Percentiles rank a stretch among this genome's conserved stretches.
Conservation (phyloP, 1,284 basidiomycete genomes). For the Filobasidium uniguttulatum region DNA sequence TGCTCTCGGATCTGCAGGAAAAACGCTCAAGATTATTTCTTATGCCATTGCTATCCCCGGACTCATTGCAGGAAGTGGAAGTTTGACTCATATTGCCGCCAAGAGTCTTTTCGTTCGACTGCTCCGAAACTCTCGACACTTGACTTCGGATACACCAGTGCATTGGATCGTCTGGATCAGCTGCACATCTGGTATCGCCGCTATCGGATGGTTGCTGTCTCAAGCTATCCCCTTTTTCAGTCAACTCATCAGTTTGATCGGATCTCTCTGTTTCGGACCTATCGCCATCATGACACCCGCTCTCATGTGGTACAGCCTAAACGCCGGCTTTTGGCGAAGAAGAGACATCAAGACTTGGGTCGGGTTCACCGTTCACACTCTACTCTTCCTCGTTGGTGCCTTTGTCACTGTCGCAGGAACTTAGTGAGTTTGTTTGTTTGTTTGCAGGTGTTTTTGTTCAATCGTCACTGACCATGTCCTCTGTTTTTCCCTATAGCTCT, state of each 20-base stretch:
- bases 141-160: constrained; percentile 29
- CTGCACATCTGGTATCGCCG: constrained; percentile 40
- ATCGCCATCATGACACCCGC: constrained; percentile 1
- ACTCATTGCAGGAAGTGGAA: constrained; percentile 3
- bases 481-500: background rate
- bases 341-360: background rate
- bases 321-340: background rate
- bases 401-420: constrained; percentile 3
- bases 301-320: constrained; percentile 1
- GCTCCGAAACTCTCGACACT: constrained; percentile 7
- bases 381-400: background rate
- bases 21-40: constrained; percentile 31
- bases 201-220: constrained; percentile 46
- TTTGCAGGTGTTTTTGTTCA: no score
- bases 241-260: constrained; percentile 23
- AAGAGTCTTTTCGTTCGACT: constrained; percentile 26
- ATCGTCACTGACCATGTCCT: background rate
- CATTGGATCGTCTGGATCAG: constrained; percentile 49
- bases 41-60: constrained; percentile 36
- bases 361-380: background rate
- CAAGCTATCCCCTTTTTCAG: constrained; percentile 33
- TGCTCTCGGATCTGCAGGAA: constrained; percentile 26
- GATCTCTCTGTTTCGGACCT: constrained; percentile 12
- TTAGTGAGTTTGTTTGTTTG: background rate
- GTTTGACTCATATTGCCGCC: constrained; percentile 19